Evolutionary conservation across 371 early-diverging fungal species (phyloP).

Genomic region (Smittium culicis): DNA sequence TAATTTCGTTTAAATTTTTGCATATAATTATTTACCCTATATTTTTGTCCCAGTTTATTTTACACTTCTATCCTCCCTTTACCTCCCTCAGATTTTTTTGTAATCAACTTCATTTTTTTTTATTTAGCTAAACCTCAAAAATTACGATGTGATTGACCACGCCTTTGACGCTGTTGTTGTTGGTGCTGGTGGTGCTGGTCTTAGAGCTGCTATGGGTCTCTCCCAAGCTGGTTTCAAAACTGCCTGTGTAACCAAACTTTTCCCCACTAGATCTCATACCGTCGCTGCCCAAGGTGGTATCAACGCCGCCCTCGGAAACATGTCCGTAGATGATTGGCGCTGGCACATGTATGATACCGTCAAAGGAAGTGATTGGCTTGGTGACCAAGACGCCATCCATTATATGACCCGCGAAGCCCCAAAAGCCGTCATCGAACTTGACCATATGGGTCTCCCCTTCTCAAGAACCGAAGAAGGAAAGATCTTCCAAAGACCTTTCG

Average conservation of each 20-base stretch:
- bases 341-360: slow-evolving; percentile 99
- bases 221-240: slow-evolving; percentile 95
- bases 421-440: slow-evolving; percentile 86
- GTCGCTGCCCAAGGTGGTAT: slow-evolving; percentile 98
- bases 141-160: slow-evolving; percentile 91
- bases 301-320: slow-evolving; percentile 97
- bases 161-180: slow-evolving; percentile 94
- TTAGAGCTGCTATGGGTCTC: slow-evolving; percentile 95
- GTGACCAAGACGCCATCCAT: slow-evolving; percentile 97
- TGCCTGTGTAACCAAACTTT: slow-evolving; percentile 96
- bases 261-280: slow-evolving; percentile 97
- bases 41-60: no score
- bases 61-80: no score
- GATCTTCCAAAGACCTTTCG: slow-evolving; percentile 97
- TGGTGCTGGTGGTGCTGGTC: slow-evolving; percentile 97
- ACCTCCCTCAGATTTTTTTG: no score
- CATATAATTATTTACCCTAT: no score
- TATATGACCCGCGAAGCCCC: slow-evolving; percentile 98
- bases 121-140: slow-evolving; percentile 25
- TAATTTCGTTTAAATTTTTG: no score
- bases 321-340: slow-evolving; percentile 98
- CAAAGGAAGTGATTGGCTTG: slow-evolving; percentile 95
- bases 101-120: background rate
- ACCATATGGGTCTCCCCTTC: slow-evolving; percentile 95
- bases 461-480: slow-evolving; percentile 92